A percentile compares a stretch with the other conserved stretches of the same genome.
Conservation (phyloP, 306 rosid genomes). For the Cucumis cinereus region DNA sequence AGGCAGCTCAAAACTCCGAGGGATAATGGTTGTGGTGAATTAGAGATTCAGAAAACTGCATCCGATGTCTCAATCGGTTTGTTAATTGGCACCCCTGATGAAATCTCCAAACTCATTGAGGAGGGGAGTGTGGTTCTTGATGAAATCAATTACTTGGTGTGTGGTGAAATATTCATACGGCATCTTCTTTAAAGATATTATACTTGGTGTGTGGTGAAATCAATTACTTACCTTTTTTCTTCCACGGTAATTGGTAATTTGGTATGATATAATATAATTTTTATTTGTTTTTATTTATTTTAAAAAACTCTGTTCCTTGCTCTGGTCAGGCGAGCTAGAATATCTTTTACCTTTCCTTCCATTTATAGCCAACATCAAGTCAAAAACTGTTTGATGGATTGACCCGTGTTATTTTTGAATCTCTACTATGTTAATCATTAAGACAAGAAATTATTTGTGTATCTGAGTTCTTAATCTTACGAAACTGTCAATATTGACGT, state of each 20-base stretch:
- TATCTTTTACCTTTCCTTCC: background rate
- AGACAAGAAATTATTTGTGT: background rate
- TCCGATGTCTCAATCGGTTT: constrained; percentile 11
- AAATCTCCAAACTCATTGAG: constrained; percentile 10
- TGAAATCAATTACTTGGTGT: constrained; percentile 20
- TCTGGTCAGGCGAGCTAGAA: background rate
- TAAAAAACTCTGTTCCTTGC: background rate
- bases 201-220: constrained; percentile 16
- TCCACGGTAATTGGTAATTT: background rate
- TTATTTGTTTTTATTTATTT: background rate
- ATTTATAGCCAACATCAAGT: background rate
- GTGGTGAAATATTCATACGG: background rate
- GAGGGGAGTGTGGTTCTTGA: constrained; percentile 13
- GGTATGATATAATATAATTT: background rate
- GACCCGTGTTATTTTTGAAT: background rate
- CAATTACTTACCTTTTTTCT: background rate
- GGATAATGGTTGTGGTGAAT: background rate
- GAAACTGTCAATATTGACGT: background rate
- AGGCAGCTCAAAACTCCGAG: background rate
- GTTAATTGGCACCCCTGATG: constrained; percentile 13
- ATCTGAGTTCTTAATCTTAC: background rate
- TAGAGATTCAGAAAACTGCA: background rate
- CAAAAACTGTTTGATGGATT: background rate
- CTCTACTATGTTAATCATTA: background rate
- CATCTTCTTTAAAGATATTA: background rate